A percentile compares a stretch with the other conserved stretches of the same genome.
Evolutionary conservation across 1,139 yeast species (phyloP).

Genomic region (Yamadazyma epiphylla): DNA sequence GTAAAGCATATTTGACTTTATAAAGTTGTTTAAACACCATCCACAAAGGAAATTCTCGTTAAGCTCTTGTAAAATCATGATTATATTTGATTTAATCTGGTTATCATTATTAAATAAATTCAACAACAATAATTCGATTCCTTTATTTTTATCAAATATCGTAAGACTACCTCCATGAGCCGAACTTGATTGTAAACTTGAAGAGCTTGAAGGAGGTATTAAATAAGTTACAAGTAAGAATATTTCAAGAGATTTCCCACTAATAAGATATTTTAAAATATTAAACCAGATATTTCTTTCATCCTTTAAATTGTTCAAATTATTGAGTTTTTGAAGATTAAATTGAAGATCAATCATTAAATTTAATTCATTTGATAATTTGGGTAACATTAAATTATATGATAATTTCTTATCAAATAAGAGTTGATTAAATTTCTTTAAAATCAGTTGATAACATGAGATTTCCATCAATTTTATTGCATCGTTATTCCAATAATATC

Average conservation of each 20-base stretch:
- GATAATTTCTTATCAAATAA: constrained; percentile 29
- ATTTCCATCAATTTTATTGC: constrained; percentile 39
- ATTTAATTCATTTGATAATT: constrained; percentile 39
- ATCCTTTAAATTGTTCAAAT: constrained; percentile 10
- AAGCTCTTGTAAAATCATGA: constrained; percentile 44
- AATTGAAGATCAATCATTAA: constrained; percentile 44
- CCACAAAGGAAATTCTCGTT: constrained; percentile 46
- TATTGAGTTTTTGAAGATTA: constrained; percentile 37
- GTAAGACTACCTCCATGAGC: constrained; percentile 41
- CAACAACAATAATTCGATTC: constrained; percentile 38
- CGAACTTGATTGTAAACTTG: constrained; percentile 37
- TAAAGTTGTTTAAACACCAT: constrained; percentile 40
- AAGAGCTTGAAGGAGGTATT: constrained; percentile 42
- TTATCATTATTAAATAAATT: constrained; percentile 34
- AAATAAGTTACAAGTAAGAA: constrained; percentile 40
- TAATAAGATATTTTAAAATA: constrained; percentile 39
- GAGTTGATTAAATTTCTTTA: constrained; percentile 35
- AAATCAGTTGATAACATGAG: constrained; percentile 40
- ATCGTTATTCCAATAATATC: constrained; percentile 44
- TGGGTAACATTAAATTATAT: constrained; percentile 35
- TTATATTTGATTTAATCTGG: constrained; percentile 37
- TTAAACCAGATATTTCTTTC: constrained; percentile 41
- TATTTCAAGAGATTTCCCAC: constrained; percentile 43
- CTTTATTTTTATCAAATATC: constrained; percentile 45
- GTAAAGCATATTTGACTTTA: constrained; percentile 38